Conservation (phyloP, 768 basidiomycete species). For the Albatrellus ellisii region DNA sequence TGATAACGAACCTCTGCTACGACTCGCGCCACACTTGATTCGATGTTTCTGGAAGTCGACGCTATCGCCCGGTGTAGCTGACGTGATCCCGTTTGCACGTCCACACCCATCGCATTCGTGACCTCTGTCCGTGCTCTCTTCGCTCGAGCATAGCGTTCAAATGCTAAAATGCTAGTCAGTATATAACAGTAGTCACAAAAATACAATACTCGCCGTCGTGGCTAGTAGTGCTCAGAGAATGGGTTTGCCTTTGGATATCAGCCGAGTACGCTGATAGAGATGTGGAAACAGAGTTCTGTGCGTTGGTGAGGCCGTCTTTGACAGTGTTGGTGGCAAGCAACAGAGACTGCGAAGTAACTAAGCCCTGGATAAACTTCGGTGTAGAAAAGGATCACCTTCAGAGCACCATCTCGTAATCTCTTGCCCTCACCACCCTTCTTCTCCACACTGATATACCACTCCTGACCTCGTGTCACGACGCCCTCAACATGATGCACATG, state of each 20-base stretch:
- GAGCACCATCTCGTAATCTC: conserved; percentile 39
- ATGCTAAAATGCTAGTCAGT: conserved; percentile 25
- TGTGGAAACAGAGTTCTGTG: conserved; percentile 30
- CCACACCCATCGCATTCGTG: conserved; percentile 33
- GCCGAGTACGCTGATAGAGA: conserved; percentile 38
- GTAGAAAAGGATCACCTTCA: conserved; percentile 33
- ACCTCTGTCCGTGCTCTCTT: conserved; percentile 60
- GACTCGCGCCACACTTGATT: conserved; percentile 29
- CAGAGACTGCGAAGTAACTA: conserved; percentile 27
- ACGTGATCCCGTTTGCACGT: conserved; percentile 39
- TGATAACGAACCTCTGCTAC: conserved; percentile 36
- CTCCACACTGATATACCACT: conserved; percentile 28
- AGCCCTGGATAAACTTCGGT: too few species aligned
- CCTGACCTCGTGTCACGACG: conserved; percentile 27
- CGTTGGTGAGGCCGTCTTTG: conserved; percentile 27
- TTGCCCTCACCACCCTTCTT: conserved; percentile 37
- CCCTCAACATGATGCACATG: conserved; percentile 34
- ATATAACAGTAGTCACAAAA: neutral
- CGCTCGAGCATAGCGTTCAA: conserved; percentile 45
- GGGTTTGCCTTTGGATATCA: conserved; percentile 36
- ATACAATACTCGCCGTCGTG: conserved; percentile 26
- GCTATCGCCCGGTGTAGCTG: conserved; percentile 36
- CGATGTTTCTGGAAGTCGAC: conserved; percentile 35
- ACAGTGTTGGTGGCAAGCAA: conserved; percentile 27
- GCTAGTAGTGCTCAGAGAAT: conserved; percentile 30